A percentile compares a stretch with the other conserved stretches of the same genome.
These are phyloP conservation scores for Moniliella sp. DNA, from an alignment of 1,284 basidiomycete species.

Conservation along the genomic window DNA sequence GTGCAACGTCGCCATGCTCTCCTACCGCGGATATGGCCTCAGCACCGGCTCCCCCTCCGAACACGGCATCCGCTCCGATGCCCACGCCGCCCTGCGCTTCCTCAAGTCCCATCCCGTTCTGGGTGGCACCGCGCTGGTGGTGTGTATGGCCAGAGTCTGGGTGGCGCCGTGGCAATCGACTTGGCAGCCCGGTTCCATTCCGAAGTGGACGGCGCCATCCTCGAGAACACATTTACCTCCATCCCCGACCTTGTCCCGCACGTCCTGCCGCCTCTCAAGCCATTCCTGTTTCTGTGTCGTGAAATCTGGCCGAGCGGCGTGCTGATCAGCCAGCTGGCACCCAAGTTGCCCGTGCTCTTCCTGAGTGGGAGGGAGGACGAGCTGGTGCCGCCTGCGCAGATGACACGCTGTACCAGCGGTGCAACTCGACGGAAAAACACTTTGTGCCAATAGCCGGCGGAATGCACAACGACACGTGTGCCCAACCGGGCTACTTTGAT, in stretches of 20 bases:
- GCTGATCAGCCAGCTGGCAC: conserved; percentile 49
- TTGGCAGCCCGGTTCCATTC: conserved; percentile 57
- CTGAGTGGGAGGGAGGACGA: conserved; percentile 57
- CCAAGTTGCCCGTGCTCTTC: conserved; percentile 59
- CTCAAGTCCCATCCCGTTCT: conserved; percentile 50
- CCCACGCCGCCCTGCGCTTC: conserved; percentile 51
- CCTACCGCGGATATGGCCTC: conserved; percentile 69
- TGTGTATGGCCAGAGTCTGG: conserved; percentile 87
- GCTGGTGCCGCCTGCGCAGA: conserved; percentile 63
- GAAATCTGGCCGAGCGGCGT: conserved; percentile 70
- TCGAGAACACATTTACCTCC: conserved; percentile 49
- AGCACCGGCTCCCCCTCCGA: conserved; percentile 66
- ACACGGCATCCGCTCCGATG: conserved; percentile 53
- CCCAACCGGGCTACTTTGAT: conserved; percentile 20
- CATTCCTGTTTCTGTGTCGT: conserved; percentile 56
- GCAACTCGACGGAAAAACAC: conserved; percentile 37
- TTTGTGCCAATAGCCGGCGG: conserved; percentile 41
- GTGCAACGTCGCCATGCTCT: conserved; percentile 70
- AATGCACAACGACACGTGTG: conserved; percentile 43
- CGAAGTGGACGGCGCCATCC: conserved; percentile 45
- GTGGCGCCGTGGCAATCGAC: conserved; percentile 79
- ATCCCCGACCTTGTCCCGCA: conserved; percentile 40
- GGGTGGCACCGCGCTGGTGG: conserved; percentile 36
- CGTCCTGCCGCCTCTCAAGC: conserved; percentile 55
- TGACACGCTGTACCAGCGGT: conserved; percentile 52